Conservation (phyloP, 371 early-diverging fungal genomes). For the Rhizopus microsporus region DNA sequence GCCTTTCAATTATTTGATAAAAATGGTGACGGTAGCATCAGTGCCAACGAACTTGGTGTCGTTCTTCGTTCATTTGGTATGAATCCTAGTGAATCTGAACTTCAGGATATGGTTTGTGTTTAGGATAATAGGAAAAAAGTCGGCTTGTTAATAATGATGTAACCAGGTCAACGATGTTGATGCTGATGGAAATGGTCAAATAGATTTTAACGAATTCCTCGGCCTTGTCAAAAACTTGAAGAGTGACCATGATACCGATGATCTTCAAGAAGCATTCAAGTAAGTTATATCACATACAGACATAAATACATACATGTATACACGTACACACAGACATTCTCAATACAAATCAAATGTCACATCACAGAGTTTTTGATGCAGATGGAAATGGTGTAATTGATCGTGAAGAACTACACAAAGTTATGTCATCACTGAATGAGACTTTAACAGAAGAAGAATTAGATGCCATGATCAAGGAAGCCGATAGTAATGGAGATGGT, state of each 20-base stretch:
- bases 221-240: slow-evolving; percentile 77
- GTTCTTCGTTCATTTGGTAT: slow-evolving; percentile 52
- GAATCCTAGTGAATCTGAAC: slow-evolving; percentile 78
- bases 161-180: slow-evolving; percentile 85
- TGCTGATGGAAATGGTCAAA: slow-evolving; percentile 89
- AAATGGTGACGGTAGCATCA: slow-evolving; percentile 47
- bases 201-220: slow-evolving; percentile 91
- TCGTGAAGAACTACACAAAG: slow-evolving; percentile 77
- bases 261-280: slow-evolving; percentile 49
- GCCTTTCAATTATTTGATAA: slow-evolving; percentile 53
- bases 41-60: slow-evolving; percentile 40
- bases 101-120: slow-evolving; percentile 65
- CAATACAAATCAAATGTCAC: too few species aligned
- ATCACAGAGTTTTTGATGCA: slow-evolving; percentile 51
- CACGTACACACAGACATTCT: neutral
- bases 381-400: slow-evolving; percentile 93
- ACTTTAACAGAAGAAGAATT: slow-evolving; percentile 58
- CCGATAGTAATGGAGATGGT: slow-evolving; percentile 51
- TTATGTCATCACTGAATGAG: slow-evolving; percentile 60
- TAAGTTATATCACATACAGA: slow-evolving; percentile 43
- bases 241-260: slow-evolving; percentile 39
- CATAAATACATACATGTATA: neutral
- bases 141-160: slow-evolving; percentile 63
- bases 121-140: neutral
- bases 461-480: slow-evolving; percentile 67